Percentiles rank a stretch among this genome's conserved stretches.
These are phyloP conservation scores for Corylus heterophylla DNA, from an alignment of 306 rosid genomes.

Conservation along the genomic window DNA sequence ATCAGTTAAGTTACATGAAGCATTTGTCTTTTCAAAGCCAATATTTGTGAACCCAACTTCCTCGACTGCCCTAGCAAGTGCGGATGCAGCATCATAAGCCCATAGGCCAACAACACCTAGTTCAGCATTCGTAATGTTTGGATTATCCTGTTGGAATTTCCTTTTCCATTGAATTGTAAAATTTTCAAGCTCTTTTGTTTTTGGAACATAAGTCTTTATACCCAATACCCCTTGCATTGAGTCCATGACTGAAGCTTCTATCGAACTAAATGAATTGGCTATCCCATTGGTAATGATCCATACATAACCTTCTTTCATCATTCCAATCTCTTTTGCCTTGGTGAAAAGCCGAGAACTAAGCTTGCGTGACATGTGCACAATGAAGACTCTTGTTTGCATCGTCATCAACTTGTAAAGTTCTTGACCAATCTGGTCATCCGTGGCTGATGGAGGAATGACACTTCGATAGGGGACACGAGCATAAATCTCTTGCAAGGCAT, in stretches of 20 bases:
- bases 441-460: slow-evolving; percentile 14
- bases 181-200: slow-evolving; percentile 26
- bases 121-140: slow-evolving; percentile 13
- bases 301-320: slow-evolving; percentile 45
- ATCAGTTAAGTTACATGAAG: slow-evolving; percentile 33
- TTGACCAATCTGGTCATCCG: slow-evolving; percentile 20
- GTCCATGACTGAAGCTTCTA: neutral
- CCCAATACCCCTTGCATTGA: slow-evolving; percentile 47
- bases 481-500: slow-evolving; percentile 28
- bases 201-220: slow-evolving; percentile 41
- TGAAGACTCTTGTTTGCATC: slow-evolving; percentile 37
- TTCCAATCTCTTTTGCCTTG: slow-evolving; percentile 37
- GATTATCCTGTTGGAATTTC: slow-evolving; percentile 36
- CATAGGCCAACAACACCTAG: slow-evolving; percentile 42
- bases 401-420: slow-evolving; percentile 36
- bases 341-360: slow-evolving; percentile 27
- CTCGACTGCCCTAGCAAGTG: slow-evolving; percentile 62
- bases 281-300: slow-evolving; percentile 41
- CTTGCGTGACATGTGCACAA: slow-evolving; percentile 24
- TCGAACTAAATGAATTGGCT: neutral
- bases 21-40: neutral
- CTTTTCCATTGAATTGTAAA: slow-evolving; percentile 47
- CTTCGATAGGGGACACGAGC: slow-evolving; percentile 27
- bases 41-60: slow-evolving; percentile 21
- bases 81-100: slow-evolving; percentile 66